Evolutionary conservation across 176 grass and related monocot genomes (phyloP).

Genomic region (Saccharum officinarum): DNA sequence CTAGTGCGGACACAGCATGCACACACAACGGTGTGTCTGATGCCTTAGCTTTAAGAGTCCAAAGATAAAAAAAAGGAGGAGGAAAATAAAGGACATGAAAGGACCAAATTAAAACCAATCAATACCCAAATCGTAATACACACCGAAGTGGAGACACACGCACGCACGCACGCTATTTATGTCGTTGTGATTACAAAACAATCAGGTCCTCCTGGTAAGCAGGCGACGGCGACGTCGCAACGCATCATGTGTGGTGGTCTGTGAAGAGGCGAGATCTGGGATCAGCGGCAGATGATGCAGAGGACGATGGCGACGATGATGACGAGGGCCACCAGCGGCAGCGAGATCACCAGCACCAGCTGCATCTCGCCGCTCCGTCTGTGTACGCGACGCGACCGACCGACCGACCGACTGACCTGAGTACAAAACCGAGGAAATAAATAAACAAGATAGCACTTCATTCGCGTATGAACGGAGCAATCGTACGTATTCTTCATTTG

Average conservation of each 20-base stretch:
- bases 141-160: background rate
- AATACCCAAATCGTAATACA: background rate
- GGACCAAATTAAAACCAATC: background rate
- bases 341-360: conserved; percentile 73
- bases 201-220: background rate
- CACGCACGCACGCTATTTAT: background rate
- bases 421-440: too few relatives aligned
- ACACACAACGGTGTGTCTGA: background rate
- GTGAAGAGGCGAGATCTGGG: background rate
- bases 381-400: too few relatives aligned
- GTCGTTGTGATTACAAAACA: background rate
- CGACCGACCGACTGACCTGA: too few relatives aligned
- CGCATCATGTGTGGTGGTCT: background rate
- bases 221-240: background rate
- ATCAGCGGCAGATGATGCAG: conserved; percentile 61
- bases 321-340: conserved; percentile 58
- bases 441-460: too few relatives aligned
- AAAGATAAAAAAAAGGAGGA: too few relatives aligned
- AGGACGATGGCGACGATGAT: conserved; percentile 56
- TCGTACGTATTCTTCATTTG: too few relatives aligned
- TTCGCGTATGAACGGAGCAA: too few relatives aligned
- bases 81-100: background rate
- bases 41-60: background rate
- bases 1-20: background rate
- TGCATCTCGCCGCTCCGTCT: conserved; percentile 28